A percentile compares a stretch with the other conserved stretches of the same genome.
These are phyloP conservation scores for Decorospora gaudefroyi DNA, from an alignment of 2,329 filamentous ascomycete genomes.

Conservation along the genomic window DNA sequence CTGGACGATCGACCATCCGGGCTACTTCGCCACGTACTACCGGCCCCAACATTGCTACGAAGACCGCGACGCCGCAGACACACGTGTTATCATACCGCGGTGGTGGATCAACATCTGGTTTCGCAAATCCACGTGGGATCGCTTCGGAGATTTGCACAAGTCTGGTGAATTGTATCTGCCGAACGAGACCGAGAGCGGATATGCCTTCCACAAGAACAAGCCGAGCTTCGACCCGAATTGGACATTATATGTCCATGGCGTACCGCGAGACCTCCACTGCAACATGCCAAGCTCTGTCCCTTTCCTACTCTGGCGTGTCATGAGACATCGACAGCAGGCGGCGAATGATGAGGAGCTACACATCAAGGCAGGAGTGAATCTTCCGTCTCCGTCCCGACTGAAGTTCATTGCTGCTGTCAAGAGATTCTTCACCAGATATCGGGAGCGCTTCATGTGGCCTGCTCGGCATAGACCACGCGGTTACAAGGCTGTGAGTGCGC, in stretches of 20 bases:
- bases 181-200: constrained; percentile 2
- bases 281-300: neutral
- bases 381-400: too few relatives aligned
- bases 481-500: too few relatives aligned
- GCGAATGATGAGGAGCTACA: too few relatives aligned
- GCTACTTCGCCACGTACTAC: constrained; percentile 3
- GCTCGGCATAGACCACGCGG: too few relatives aligned
- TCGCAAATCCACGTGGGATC: constrained; percentile 1
- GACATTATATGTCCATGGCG: constrained; percentile 1
- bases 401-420: too few relatives aligned
- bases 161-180: constrained; percentile 3
- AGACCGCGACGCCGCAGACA: neutral
- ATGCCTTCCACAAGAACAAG: neutral
- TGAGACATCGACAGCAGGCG: neutral
- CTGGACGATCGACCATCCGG: constrained; percentile 7
- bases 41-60: neutral
- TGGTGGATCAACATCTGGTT: constrained; percentile 13
- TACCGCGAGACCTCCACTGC: neutral
- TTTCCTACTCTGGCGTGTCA: neutral
- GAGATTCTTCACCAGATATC: too few relatives aligned
- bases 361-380: too few relatives aligned
- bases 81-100: constrained; percentile 3
- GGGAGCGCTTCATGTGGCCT: too few relatives aligned
- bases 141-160: constrained; percentile 1
- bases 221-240: neutral